Base-by-base conservation (phyloP, 192 early-diverging fungal genomes). In the Haplosporangium gracile region DNA sequence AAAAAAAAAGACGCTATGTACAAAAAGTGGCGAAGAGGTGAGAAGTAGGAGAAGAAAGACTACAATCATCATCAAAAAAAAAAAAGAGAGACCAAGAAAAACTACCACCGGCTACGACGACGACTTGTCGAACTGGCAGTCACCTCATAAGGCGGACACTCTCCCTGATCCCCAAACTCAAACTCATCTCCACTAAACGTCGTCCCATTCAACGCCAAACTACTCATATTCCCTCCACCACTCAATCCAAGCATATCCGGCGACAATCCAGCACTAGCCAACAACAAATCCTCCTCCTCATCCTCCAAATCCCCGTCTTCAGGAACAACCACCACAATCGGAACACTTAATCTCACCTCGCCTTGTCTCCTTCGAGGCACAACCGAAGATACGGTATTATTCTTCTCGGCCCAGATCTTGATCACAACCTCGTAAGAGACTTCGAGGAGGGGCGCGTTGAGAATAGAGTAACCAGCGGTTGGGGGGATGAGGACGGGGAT, bases 371-470 rank as follows among this genome's bases (percentile, higher is more conserved):
- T 9, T 13, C 60, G 9, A 0, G 60, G 60, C 2, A 65, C 60
- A 11, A 29, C 49, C 16, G 60, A 65, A 29, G 11, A 51, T 4
- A 65, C 60, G 2, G 84, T 78, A 51, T 75, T 74, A 5, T 69
- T 72, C 68, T 86, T 86, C 13, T 86, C 84, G 4, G 78, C 84
- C 22, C 79, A 57, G 79, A 86, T 86, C 74, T 86, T 86, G 78
- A 86, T 60, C 75, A 86, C 84, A 69, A 86, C 74, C 70, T 81
- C 84, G 43, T 81, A 86, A 40, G 84, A 86, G 39, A 86, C 84
- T 34, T 86, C 84, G 0, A 86, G 42, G 20, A 86, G 55, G 0
- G 84, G 84, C 0, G 84, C 84, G 34, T 86, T 86, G 49, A 86
- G 72, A 40, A 86, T 86, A 13, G 84, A 86, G 42, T 86, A 86